A percentile compares a stretch with the other conserved stretches of the same genome.
Evolutionary conservation across 306 rosid species (phyloP).

Genomic region (Canavalia gladiata): DNA sequence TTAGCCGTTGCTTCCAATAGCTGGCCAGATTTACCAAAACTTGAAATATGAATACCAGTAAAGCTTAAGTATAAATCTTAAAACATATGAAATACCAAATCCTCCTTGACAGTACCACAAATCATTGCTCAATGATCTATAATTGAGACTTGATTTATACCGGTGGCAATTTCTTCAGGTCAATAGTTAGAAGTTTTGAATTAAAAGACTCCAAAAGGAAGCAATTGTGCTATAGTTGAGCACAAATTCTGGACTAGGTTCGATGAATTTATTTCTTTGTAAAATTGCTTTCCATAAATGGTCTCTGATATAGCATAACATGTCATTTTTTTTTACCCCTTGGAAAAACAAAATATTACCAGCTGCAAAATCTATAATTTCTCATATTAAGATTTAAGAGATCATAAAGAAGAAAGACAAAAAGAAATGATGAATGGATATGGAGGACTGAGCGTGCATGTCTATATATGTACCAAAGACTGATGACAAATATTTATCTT

Average conservation of each 20-base stretch:
- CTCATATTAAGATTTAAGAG: not conserved
- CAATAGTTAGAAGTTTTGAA: not conserved
- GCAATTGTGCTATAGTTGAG: not conserved
- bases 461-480: not conserved
- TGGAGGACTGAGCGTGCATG: not conserved
- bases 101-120: slow-evolving; percentile 9
- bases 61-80: slow-evolving; percentile 18
- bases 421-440: not conserved
- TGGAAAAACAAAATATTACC: not conserved
- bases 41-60: slow-evolving; percentile 20
- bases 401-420: not conserved
- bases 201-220: not conserved
- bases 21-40: slow-evolving; percentile 53
- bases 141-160: slow-evolving; percentile 2
- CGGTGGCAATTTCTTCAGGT: not conserved
- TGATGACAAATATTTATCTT: not conserved
- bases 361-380: not conserved
- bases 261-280: not conserved
- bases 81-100: slow-evolving; percentile 35
- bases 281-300: not conserved
- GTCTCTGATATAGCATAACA: not conserved
- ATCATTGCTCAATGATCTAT: slow-evolving; percentile 1
- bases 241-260: not conserved
- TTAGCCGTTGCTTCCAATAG: slow-evolving; percentile 86
- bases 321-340: not conserved